Conservation (phyloP, 1,284 basidiomycete genomes). For the Stygiomarasmius scandens region DNA sequence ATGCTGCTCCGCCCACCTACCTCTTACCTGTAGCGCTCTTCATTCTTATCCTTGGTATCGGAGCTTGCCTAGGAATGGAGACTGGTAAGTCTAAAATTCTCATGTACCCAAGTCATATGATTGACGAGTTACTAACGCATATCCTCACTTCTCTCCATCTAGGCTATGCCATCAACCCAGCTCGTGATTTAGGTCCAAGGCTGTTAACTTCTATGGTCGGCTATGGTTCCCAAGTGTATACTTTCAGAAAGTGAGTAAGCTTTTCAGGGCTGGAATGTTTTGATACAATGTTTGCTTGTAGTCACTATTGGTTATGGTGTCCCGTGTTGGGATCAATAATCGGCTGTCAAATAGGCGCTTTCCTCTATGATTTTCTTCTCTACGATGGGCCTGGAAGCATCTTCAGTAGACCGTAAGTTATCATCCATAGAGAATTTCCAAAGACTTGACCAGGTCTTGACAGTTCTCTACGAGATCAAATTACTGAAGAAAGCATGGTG, state of each 20-base stretch:
- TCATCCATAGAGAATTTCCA: background rate
- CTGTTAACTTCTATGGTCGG: slow-evolving; percentile 53
- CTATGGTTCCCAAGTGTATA: slow-evolving; percentile 48
- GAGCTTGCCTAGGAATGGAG: slow-evolving; percentile 50
- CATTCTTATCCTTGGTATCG: slow-evolving; percentile 50
- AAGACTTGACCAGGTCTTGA: background rate
- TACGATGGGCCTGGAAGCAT: slow-evolving; percentile 50
- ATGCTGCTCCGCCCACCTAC: slow-evolving; percentile 43
- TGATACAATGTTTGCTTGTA: too few species aligned
- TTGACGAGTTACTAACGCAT: background rate
- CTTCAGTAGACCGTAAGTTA: slow-evolving; percentile 9
- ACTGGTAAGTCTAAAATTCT: slow-evolving; percentile 35
- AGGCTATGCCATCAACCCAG: slow-evolving; percentile 58
- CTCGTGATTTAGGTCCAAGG: slow-evolving; percentile 59
- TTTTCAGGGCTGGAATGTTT: background rate
- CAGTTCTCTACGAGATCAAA: background rate
- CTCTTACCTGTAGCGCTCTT: slow-evolving; percentile 52
- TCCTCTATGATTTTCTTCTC: slow-evolving; percentile 56
- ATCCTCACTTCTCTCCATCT: too few species aligned
- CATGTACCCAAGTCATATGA: background rate
- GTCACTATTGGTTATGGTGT: slow-evolving; percentile 81
- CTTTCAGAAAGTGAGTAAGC: slow-evolving; percentile 40
- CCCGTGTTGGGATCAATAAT: slow-evolving; percentile 60
- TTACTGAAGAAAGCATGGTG: background rate
- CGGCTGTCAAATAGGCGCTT: slow-evolving; percentile 54